Base-by-base conservation (phyloP, 805 yeast genomes). In the Millerozyma acaciae region DNA sequence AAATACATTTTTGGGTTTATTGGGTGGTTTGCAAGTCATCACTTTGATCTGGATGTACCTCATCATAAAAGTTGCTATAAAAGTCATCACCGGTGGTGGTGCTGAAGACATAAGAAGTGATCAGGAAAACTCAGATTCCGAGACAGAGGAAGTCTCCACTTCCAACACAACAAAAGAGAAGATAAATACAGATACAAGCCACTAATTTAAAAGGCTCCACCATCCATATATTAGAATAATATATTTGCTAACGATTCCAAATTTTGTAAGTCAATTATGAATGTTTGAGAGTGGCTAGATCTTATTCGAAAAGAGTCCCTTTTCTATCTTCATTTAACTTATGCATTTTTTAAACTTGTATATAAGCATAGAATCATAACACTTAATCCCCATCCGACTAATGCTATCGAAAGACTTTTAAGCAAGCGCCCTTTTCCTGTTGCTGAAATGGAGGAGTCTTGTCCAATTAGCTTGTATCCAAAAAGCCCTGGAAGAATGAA, bases 101-200 rank as follows among this genome's bases (percentile, higher is more conserved):
- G 96, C 96, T 2, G 95, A 85, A 46, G 96, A 88, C 55, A 80
- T 82, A 20, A 76, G 96, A 59, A 80, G 90, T 52, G 95, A 85
- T 47, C 80, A 72, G 35, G 45, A 36, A n/a, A 48, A 43, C 5
- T 43, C 31, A n/a, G 42, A 35, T 10, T 6, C 20, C 10, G 26
- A 14, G 6, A 30, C 33, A 14, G 26, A 23, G 16, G 26, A 19
- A 29, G 16, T 21, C 20, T 6, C 22, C 22, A 10, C 22, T 3
- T 16, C 13, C 8, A 14, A 8, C 8, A 30, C 16, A 14, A 23
- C 16, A 9, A 6, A 24, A 14, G 33, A 28, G 18, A 29, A 14
- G 8, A 10, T 8, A 16, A 8, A 15, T 15, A 15, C 20, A 16
- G 30, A 14, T 8, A 14, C 7, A 27, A 16, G 16, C 16, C 18